Evolutionary conservation across 352 stramenopile species (phyloP).

Genomic region (Phytophthora quininea): DNA sequence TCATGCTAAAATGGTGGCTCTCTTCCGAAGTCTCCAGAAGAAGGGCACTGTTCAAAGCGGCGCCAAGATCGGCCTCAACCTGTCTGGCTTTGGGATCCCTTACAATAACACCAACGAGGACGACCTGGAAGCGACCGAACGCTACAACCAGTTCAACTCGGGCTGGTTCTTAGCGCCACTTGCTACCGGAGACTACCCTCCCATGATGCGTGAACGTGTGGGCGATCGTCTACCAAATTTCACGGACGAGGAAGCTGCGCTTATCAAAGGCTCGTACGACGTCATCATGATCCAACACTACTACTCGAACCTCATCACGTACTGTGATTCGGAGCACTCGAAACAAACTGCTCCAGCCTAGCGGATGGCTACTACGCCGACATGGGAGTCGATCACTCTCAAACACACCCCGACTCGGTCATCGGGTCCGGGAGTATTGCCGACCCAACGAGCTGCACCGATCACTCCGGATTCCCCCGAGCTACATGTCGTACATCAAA

Average conservation of each 20-base stretch:
- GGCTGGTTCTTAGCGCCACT: constrained; percentile 93
- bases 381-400: constrained; percentile 54
- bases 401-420: constrained; percentile 46
- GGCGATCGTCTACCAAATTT: constrained; percentile 88
- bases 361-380: constrained; percentile 46
- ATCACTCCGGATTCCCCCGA: constrained; percentile 51
- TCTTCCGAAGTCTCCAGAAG: constrained; percentile 85
- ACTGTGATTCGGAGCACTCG: constrained; percentile 47
- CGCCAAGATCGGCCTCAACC: constrained; percentile 90
- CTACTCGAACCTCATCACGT: constrained; percentile 54
- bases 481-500: constrained; percentile 52
- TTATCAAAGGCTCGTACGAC: constrained; percentile 88
- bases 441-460: constrained; percentile 25
- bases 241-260: constrained; percentile 69
- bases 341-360: constrained; percentile 40
- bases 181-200: constrained; percentile 90
- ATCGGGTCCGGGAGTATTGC: constrained; percentile 35
- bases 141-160: constrained; percentile 89
- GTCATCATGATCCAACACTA: constrained; percentile 98
- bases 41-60: constrained; percentile 30
- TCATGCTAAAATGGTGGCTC: constrained; percentile 86
- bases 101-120: constrained; percentile 59
- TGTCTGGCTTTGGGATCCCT: constrained; percentile 86
- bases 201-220: constrained; percentile 86
- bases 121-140: constrained; percentile 68